These are phyloP conservation scores for Orbilia blumenaviensis DNA, from an alignment of 2,329 filamentous ascomycete genomes.

Conservation along the genomic window DNA sequence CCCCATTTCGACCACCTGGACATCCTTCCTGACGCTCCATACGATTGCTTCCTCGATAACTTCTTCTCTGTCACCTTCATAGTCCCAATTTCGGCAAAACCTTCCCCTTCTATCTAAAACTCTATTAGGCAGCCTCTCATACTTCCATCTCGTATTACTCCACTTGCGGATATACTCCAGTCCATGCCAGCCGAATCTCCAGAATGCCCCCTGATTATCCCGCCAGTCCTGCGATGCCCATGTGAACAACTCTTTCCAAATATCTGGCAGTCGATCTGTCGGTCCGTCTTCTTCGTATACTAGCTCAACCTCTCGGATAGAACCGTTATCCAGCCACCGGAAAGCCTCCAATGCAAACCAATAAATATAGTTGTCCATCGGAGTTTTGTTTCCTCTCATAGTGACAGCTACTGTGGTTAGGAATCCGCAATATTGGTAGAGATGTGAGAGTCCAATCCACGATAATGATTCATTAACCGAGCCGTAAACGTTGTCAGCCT, in stretches of 20 bases:
- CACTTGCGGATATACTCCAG: background rate
- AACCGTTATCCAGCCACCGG: background rate
- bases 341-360: background rate
- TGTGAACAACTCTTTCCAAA: background rate
- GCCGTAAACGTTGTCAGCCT: background rate
- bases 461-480: background rate
- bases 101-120: background rate
- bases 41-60: background rate
- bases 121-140: background rate
- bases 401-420: background rate
- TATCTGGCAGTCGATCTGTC: background rate
- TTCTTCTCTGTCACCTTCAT: background rate
- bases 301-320: background rate
- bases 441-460: background rate
- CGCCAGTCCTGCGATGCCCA: background rate
- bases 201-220: background rate
- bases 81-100: background rate
- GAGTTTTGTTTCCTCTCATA: background rate
- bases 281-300: background rate
- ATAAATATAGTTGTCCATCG: background rate
- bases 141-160: background rate
- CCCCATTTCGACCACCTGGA: background rate
- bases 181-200: background rate
- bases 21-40: background rate
- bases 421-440: background rate